Conservation (phyloP, 768 basidiomycete species). For the Hygrocybe punicea region DNA sequence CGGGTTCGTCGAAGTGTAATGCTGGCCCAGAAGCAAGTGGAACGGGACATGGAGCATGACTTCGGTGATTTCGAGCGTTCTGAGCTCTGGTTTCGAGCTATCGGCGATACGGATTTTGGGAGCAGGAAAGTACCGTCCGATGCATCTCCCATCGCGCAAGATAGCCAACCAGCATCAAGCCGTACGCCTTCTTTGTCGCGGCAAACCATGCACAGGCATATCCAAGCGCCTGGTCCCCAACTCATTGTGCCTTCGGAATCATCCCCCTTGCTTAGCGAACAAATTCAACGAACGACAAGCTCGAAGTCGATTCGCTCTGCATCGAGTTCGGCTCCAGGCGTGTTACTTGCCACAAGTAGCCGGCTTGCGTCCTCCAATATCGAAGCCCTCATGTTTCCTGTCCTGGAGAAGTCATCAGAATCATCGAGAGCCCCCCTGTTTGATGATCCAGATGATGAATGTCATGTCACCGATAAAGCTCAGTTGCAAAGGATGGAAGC, state of each 20-base stretch:
- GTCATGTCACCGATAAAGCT: slow-evolving; percentile 62
- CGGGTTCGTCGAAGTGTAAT: slow-evolving; percentile 77
- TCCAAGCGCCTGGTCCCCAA: slow-evolving; percentile 16
- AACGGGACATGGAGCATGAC: slow-evolving; percentile 86
- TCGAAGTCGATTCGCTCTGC: slow-evolving; percentile 39
- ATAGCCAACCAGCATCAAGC: slow-evolving; percentile 13
- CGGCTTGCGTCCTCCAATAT: slow-evolving; percentile 53
- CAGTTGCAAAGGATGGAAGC: slow-evolving; percentile 77
- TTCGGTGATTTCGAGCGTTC: slow-evolving; percentile 86
- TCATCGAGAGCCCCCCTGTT: slow-evolving; percentile 74
- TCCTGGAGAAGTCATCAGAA: slow-evolving; percentile 48
- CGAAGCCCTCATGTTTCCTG: slow-evolving; percentile 79
- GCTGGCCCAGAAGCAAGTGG: slow-evolving; percentile 79
- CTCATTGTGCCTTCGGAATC: slow-evolving; percentile 35
- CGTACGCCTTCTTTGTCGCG: slow-evolving; percentile 8
- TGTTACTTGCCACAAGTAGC: slow-evolving; percentile 24
- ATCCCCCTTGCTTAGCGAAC: slow-evolving; percentile 30
- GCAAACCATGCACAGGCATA: slow-evolving; percentile 13
- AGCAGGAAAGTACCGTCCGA: slow-evolving; percentile 16
- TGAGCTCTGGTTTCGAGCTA: slow-evolving; percentile 89
- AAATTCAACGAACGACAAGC: slow-evolving; percentile 41
- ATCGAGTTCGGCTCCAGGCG: slow-evolving; percentile 21
- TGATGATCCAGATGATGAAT: slow-evolving; percentile 71
- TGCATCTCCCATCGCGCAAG: slow-evolving; percentile 9
- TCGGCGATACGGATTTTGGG: slow-evolving; percentile 60